Evolutionary conservation across 805 yeast species (phyloP), one percentile per base, ranked within the genome.

Genomic region (Pichia thaimueangensis): DNA sequence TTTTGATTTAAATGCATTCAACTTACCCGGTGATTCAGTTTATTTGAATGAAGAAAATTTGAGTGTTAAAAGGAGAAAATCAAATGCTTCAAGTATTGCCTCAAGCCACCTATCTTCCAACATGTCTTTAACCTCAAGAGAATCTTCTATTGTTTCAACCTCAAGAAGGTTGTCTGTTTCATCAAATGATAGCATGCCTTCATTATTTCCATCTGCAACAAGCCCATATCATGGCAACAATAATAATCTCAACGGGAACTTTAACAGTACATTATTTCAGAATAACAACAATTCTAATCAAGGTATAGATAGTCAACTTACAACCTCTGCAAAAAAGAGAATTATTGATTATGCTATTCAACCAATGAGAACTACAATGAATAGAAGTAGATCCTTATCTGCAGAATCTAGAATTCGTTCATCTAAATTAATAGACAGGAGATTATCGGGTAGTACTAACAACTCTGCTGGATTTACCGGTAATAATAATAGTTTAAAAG

Each of bases 1-100:
- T 24, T 59, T 59, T 40, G 63, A 59, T 41, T 45, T 58, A 25
- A 54, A 59, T 31, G 63, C 63, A 8, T 58, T 58, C 35, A 54
- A 55, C 29, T 37, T 56, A 23, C 55, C 60, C 6, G 41, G 45
- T 20, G 54, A 52, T 34, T 41, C 45, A 19, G 34, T 34, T n/a
- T 49, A 45, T 34, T 44, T 48, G 15, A 31, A 43, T 27, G 41
- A 46, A 20, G 47, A 46, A 21, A 42, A 47, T 42, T 29, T 17
- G 5, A 35, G 6, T 15, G 19, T 45, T 19, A 56, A 52, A 21
- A 50, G 58, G 34, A 47, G 47, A 39, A 55, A 52, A 45, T 51
- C 56, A 24, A 51, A 49, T 27, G 53, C 62, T 22, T 60, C 63
- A 15, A 45, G 56, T 12, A n/a, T n/a, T n/a, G 43, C 57, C 13